phyloP scores from a whole-genome alignment of 148 eudicot species.

The Oxyria digyna region DNA sequence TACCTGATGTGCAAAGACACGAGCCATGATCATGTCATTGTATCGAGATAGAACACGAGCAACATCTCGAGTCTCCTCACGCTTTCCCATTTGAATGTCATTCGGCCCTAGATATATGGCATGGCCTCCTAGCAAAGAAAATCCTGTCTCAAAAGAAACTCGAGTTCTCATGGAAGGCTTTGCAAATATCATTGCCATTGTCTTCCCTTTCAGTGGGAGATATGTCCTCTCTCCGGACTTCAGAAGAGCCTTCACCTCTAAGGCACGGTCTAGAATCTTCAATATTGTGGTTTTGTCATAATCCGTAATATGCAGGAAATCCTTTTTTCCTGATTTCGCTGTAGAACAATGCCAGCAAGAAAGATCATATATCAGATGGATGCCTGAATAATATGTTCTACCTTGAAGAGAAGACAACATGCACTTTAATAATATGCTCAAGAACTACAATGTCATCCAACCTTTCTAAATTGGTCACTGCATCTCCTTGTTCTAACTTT shows the following conservation, averaged over 20 bases:
- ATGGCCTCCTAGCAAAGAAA: constrained; percentile 91
- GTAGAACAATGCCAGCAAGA: constrained; percentile 14
- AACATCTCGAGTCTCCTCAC: constrained; percentile 98
- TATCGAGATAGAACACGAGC: constrained; percentile 92
- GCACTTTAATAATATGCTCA: neutral
- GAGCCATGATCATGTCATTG: constrained; percentile 98
- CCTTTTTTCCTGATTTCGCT: constrained; percentile 60
- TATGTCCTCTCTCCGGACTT: constrained; percentile 85
- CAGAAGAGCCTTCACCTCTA: constrained; percentile 64
- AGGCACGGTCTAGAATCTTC: constrained; percentile 83
- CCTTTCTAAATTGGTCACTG: neutral
- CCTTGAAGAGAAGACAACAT: neutral
- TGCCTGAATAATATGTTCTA: neutral
- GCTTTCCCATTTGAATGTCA: constrained; percentile 98
- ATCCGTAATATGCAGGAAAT: constrained; percentile 80
- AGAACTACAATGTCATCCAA: neutral
- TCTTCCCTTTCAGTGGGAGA: constrained; percentile 85
- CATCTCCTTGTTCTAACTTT: neutral
- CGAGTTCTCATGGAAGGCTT: constrained; percentile 99
- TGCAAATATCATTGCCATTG: constrained; percentile 98
- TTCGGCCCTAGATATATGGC: constrained; percentile 86
- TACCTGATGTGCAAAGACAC: constrained; percentile 99
- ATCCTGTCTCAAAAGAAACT: constrained; percentile 97
- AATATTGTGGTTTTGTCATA: constrained; percentile 77
- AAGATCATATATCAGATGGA: constrained; percentile 3